Base-by-base conservation (phyloP, 768 basidiomycete genomes). In the Daedaleopsis sinensis region DNA sequence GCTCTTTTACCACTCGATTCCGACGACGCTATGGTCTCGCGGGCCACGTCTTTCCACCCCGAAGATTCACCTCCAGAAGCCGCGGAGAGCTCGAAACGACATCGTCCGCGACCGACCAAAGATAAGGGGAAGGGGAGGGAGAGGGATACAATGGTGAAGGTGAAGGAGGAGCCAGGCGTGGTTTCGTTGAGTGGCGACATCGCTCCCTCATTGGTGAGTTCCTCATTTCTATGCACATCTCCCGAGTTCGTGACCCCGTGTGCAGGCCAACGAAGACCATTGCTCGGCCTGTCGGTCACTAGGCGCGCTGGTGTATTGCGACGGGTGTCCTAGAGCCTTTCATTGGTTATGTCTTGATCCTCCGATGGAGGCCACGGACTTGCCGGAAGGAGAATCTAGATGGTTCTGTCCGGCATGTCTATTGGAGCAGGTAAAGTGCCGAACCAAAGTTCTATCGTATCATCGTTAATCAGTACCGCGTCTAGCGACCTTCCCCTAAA, bases 331-430 rank as follows among this genome's bases (percentile, higher is more conserved):
- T 38, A 80, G 90, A 65, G 94, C 95, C 8, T 99, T 97, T 74
- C 97, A 99, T 76, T 87, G 98, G 62, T 89, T 91, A 84, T 99
- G 97, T 74, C 82, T 99, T 65, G 91, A 99, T 74, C 97, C 97
- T 55, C 97, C 97, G 21, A 84, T 98, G 80, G 92, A 95, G 63
- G 79, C 87, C 52, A 82, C 90, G 63, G 94, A 97, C 74, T 85
- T 97, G 48, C 90, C 91, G 13, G 91, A 93, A 76, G 84, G 88
- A 67, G 78, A 81, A 51, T 70, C 74, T 65, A 82, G 84, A 71
- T 94, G 90, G 89, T 92, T 86, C 75, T 93, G 93, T 75, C 89
- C 87, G 43, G 79, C 82, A 57, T 93, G 91, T 76, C 74, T 76
- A 56, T 79, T 86, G 67, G 80, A 82, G 63, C 87, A 90, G 80